Base-by-base conservation (phyloP, 2,329 filamentous ascomycete species). In the Basipetospora sp. region DNA sequence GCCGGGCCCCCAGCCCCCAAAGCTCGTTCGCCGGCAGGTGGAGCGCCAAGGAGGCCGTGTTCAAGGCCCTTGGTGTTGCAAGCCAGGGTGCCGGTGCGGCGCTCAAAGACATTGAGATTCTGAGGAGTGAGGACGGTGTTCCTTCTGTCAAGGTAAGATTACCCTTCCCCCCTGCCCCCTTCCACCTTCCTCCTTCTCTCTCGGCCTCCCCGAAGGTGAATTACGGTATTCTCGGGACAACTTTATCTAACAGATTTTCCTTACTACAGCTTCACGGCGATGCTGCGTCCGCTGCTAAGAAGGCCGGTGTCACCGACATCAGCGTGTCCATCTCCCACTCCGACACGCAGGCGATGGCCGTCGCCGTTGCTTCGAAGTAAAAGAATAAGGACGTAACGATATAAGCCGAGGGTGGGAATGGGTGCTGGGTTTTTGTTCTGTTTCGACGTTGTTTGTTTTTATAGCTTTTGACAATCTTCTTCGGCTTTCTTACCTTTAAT, bases 41-140 rank as follows among this genome's bases (percentile, higher is more conserved):
- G 90, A 88, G 80, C 51, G 90, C 90, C 26, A 98, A 98, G 67
- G 90, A 98, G 63, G 90, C 90, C 19, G 87, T 98, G 1, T 98
- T 98, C 71, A 98, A 98, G 74, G 86, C 84, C 27, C 69, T 98
- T 11, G 86, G 87, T 47, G 87, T 96, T 10, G 64, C 71, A 48
- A 80, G 87, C 59, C 78, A 82, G 61, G 90, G 90, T 43, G 87
- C 81, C 8, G 90, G 92, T 46, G 88, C 90, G 42, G 70, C 85
- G 13, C 60, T 98, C 60, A 90, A 80, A 66, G 87, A 96, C 30
- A 98, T 98, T 63, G 92, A 98, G 64, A 88, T 98, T 50, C 59
- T 74, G 44, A 79, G 77, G 50, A 79, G 87, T 52, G 77, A 81
- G 46, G 80, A 74, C 32, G 90, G 90, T 41, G 86, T 80, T 27